phyloP scores from a whole-genome alignment of 768 basidiomycete species.

The Suillus decipiens region DNA sequence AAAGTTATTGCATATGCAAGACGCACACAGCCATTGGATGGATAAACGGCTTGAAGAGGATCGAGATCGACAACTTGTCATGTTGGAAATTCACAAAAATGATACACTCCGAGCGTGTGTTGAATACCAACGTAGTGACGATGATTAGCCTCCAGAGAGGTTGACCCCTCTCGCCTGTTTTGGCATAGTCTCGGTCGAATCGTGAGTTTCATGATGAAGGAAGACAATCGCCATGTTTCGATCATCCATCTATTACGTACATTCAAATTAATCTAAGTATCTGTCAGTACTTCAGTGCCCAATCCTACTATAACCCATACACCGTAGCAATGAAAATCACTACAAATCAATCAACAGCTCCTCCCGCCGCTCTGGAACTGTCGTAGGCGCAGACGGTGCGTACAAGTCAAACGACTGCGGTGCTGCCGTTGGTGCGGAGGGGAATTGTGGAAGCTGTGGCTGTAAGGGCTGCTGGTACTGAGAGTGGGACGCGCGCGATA shows the following conservation, averaged over 20 bases:
- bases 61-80: no score
- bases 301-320: not conserved
- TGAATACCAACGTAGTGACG: no score
- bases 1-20: no score
- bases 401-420: slow-evolving; percentile 59
- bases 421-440: slow-evolving; percentile 58
- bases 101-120: no score
- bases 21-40: no score
- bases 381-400: slow-evolving; percentile 46
- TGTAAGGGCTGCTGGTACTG: slow-evolving; percentile 20
- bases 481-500: slow-evolving; percentile 9
- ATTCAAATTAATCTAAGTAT: slow-evolving; percentile 5
- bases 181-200: no score
- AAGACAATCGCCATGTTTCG: not conserved
- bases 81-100: no score
- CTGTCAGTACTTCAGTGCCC: no score
- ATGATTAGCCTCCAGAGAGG: no score
- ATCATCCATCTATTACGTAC: not conserved
- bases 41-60: no score
- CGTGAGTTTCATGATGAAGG: not conserved
- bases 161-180: no score
- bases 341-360: slow-evolving; percentile 48
- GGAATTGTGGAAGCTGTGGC: slow-evolving; percentile 57
- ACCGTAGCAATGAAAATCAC: not conserved
- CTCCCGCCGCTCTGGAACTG: slow-evolving; percentile 65